phyloP scores from a whole-genome alignment of 2,329 filamentous ascomycete genomes.

The Rhinocladiella mackenziei region DNA sequence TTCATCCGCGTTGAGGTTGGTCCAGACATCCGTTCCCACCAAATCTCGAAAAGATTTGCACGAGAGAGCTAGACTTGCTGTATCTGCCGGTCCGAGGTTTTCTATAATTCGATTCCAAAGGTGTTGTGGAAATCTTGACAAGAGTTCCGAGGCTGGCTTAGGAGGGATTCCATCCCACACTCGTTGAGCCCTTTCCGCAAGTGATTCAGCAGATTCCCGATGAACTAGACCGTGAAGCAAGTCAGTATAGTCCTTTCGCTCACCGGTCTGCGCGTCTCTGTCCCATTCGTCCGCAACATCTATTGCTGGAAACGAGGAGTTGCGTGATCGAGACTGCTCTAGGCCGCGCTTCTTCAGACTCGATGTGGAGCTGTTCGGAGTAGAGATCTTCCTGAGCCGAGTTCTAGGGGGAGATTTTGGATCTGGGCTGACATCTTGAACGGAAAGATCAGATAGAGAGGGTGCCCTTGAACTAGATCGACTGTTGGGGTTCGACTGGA shows the following conservation, averaged over 20 bases:
- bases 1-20: conserved; percentile 33
- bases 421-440: conserved; percentile 11
- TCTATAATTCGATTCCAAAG: conserved; percentile 47
- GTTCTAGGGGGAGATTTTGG: conserved; percentile 2
- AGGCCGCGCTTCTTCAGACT: conserved; percentile 9
- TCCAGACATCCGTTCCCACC: conserved; percentile 42
- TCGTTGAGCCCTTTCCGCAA: conserved; percentile 13
- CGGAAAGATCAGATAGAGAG: conserved; percentile 13
- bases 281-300: conserved; percentile 18
- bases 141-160: conserved; percentile 27
- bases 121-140: conserved; percentile 44
- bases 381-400: conserved; percentile 15
- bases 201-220: conserved; percentile 18
- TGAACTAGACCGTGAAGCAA: conserved; percentile 29
- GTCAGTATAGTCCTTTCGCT: conserved; percentile 29
- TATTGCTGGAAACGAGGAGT: conserved; percentile 15
- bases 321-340: conserved; percentile 10
- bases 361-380: conserved; percentile 7
- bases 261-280: conserved; percentile 29
- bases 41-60: conserved; percentile 45
- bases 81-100: conserved; percentile 45
- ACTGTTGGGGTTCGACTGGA: conserved; percentile 15
- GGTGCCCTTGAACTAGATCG: conserved; percentile 14
- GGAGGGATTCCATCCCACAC: conserved; percentile 14
- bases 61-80: conserved; percentile 48